Evolutionary conservation across 2,329 filamentous ascomycete species (phyloP), one percentile per base, ranked within the genome.

Genomic region (Botrytis porri): DNA sequence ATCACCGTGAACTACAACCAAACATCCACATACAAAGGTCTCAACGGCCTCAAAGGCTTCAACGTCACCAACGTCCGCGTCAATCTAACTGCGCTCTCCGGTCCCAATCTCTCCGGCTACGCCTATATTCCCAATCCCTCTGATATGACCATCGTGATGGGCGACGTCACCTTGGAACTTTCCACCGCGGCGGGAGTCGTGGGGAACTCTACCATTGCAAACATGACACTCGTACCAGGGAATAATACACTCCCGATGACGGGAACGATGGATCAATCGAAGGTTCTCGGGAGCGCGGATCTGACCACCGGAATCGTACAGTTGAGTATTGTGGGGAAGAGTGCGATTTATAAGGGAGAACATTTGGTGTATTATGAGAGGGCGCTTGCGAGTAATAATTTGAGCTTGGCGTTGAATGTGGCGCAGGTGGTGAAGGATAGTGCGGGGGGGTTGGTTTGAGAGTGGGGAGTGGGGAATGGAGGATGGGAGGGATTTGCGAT

Each of bases 71-170:
- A 84, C 45, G 83, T 88, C 77, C 81, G 82, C 51, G 82, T 89
- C 76, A 80, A 85, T 72, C 78, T 81, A 14, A 80, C 79, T 45
- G 73, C 79, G 1, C 73, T 80, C 39, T 73, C 79, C 0, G 84
- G 87, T 75, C 83, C 84, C 73, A 90, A 89, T 79, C 83, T 89
- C 77, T 79, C 84, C 35, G 89, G 87, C 76, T 84, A 81, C 20
- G 85, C 88, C 64, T 82, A 80, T 74, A 88, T 91, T 67, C 88
- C 88, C 74, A 91, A 90, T 78, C 88, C 88, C 0, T 87, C 87
- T 3, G 83, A 88, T 71, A 82, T 89, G 81, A 88, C 85, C 7
- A 81, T 90, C 72, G 81, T 82, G 61, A 83, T 90, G 83, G 88
- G 88, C 73, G 88, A 89, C 75, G 82, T 90, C 1, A 88, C 86